These are phyloP conservation scores for Globisporangium heterothallicum DNA, from an alignment of 352 stramenopile genomes.

Conservation along the genomic window DNA sequence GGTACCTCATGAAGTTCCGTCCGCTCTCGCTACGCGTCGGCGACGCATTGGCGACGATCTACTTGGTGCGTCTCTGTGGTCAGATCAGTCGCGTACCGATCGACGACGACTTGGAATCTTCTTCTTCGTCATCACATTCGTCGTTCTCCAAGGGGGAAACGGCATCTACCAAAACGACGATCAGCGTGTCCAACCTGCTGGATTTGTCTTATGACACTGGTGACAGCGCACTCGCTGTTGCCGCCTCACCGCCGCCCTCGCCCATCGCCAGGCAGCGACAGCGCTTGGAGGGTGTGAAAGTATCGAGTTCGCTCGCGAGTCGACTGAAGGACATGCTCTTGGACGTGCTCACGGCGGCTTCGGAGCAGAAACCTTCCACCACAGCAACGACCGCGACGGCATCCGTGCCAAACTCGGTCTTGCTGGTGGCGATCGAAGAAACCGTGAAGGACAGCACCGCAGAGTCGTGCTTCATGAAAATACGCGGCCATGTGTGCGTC, in stretches of 20 bases:
- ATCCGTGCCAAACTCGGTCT: conserved; percentile 23
- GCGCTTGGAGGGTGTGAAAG: conserved; percentile 38
- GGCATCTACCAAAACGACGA: neutral
- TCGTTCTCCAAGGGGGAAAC: neutral
- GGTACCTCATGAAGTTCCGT: conserved; percentile 43
- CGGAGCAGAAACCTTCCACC: conserved; percentile 13
- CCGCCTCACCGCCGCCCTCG: conserved; percentile 27
- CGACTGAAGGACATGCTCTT: conserved; percentile 51
- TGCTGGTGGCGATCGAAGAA: conserved; percentile 60
- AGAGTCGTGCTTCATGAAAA: conserved; percentile 42
- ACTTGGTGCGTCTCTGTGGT: conserved; percentile 53
- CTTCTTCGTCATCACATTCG: neutral
- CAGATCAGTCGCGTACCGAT: conserved; percentile 51
- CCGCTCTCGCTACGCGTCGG: conserved; percentile 41
- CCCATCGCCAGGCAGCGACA: conserved; percentile 21
- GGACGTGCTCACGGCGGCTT: conserved; percentile 29
- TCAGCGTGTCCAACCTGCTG: conserved; percentile 30
- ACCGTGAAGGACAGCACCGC: conserved; percentile 29
- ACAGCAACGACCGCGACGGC: conserved; percentile 2
- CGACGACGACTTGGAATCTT: neutral
- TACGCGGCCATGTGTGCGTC: conserved; percentile 34
- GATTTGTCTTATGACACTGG: conserved; percentile 48
- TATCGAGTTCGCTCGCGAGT: conserved; percentile 30
- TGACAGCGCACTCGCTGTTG: neutral
- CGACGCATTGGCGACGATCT: conserved; percentile 60